Base-by-base conservation (phyloP, 257 asterid genomes). In the Penstemon eatonii region DNA sequence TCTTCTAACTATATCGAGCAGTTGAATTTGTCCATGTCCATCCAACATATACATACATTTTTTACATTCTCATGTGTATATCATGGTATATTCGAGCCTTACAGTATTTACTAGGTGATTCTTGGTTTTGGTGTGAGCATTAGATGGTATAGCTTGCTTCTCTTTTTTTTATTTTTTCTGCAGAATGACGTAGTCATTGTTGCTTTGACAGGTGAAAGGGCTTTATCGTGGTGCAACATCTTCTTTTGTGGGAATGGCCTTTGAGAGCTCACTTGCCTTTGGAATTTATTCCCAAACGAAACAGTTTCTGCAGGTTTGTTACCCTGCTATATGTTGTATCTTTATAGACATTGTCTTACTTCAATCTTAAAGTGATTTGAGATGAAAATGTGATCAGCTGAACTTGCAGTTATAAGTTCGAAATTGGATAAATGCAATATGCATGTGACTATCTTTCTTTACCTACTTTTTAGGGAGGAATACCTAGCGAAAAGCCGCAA, bases 211-310 rank as follows among this genome's bases (percentile, higher is more conserved):
- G 97, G 89, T 90, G 69, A 83, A 85, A 84, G 99, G 99, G 68
- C 91, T 90, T 55, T 93, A 92, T 66, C 84, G 91, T 51, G 96
- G 99, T 44, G 97, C 95, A 13, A 84, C 99, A 54, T 79, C 97
- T 77, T 90, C 99, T 44, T 90, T 93, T 73, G 77, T 90, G 54
- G 96, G 96, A 59, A 84, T 93, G 96, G 94, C 99, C 63, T 76
- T 88, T 68, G 99, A 93, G 83, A 87, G 97, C 73, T 90, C 99
- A 70, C 91, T 93, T 68, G 85, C 82, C 62, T 93, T 90, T 75
- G 99, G 99, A 75, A 82, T 90, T 69, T 93, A 90, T 81, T 90
- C 96, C 8, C 99, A 93, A 69, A 74, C 95, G 70, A 93, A 90
- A 76, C 77, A 71, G 68, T 83, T 79, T 19, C 84, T 93, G 56